These are phyloP conservation scores for Lophiotrema nucula DNA, from an alignment of 495 filamentous ascomycete genomes.

Conservation along the genomic window DNA sequence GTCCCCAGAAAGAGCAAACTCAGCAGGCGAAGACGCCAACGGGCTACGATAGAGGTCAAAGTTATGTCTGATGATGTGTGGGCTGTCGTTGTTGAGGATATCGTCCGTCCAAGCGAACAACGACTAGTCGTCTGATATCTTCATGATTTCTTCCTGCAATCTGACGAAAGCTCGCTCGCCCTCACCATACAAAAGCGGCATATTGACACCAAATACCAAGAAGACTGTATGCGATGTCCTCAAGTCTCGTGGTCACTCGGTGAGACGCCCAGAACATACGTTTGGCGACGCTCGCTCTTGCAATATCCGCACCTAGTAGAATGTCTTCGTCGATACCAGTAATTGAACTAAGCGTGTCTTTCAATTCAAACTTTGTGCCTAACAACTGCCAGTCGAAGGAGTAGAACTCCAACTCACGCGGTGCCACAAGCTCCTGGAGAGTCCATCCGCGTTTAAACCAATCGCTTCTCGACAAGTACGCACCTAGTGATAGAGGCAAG, in stretches of 20 bases:
- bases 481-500: no score
- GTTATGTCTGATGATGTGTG: no score
- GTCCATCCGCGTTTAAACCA: no score
- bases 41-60: no score
- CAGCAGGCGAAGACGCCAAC: no score
- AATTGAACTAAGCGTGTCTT: neutral
- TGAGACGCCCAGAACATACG: conserved; percentile 20
- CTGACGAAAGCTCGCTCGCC: conserved; percentile 14
- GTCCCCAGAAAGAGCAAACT: no score
- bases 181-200: conserved; percentile 25
- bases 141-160: conserved; percentile 26
- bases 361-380: neutral
- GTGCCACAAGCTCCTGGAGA: no score
- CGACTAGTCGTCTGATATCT: conserved; percentile 6
- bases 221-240: conserved; percentile 19
- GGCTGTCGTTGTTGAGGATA: no score
- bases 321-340: conserved; percentile 1
- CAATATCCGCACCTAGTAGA: neutral
- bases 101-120: conserved; percentile 27
- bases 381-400: neutral
- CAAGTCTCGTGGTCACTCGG: conserved; percentile 16
- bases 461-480: no score
- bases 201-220: conserved; percentile 17
- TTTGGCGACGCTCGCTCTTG: neutral
- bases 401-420: conserved; percentile 7